These are phyloP conservation scores for Cenchrus fungigraminus DNA, from an alignment of 176 grass and related monocot genomes.

Conservation along the genomic window DNA sequence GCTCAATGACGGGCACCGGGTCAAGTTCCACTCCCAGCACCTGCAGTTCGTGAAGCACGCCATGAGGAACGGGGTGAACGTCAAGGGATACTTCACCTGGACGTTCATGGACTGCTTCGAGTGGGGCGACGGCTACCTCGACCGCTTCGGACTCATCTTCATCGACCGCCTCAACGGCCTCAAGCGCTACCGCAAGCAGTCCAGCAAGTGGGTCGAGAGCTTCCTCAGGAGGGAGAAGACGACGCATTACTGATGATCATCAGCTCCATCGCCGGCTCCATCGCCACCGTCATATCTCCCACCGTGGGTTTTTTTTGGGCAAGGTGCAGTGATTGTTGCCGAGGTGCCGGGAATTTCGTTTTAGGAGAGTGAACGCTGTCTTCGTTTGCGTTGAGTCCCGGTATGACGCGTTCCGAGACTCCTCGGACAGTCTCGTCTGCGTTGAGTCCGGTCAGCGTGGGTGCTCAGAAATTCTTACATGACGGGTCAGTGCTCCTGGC, in stretches of 20 bases:
- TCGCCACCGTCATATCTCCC: neutral
- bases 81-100: slow-evolving; percentile 72
- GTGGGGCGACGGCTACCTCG: slow-evolving; percentile 56
- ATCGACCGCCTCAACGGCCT: slow-evolving; percentile 56
- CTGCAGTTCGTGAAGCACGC: slow-evolving; percentile 46
- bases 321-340: neutral
- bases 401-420: too few species aligned
- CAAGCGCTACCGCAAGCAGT: slow-evolving; percentile 70
- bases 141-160: slow-evolving; percentile 68
- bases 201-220: slow-evolving; percentile 52
- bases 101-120: slow-evolving; percentile 78
- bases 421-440: too few species aligned
- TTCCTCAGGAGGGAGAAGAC: slow-evolving; percentile 47
- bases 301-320: neutral
- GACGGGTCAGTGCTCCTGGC: too few species aligned
- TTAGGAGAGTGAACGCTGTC: too few species aligned
- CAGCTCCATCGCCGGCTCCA: neutral
- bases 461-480: too few species aligned
- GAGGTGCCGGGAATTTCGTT: too few species aligned
- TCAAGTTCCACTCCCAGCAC: slow-evolving; percentile 51
- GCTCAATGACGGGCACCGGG: slow-evolving; percentile 51
- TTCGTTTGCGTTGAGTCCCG: too few species aligned
- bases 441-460: too few species aligned
- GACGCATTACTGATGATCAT: too few species aligned
- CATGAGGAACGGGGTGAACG: slow-evolving; percentile 60